A percentile compares a stretch with the other conserved stretches of the same genome.
Evolutionary conservation across 768 basidiomycete species (phyloP).

Genomic region (Naganishia randhawae): DNA sequence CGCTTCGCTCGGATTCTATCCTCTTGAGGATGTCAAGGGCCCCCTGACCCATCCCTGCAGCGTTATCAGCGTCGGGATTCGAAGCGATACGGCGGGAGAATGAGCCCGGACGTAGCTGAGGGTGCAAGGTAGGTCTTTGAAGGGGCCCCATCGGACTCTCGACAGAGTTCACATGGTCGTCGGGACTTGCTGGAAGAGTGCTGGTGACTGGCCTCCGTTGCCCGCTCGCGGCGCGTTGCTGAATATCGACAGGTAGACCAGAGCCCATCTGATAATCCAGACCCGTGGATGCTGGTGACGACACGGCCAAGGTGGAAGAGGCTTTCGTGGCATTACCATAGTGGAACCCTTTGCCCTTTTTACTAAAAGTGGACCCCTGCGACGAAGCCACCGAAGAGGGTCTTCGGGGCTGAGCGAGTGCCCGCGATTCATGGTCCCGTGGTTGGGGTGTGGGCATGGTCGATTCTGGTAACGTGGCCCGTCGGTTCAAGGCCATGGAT

Average conservation of each 20-base stretch:
- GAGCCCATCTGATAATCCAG: neutral
- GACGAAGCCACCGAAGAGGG: constrained; percentile 23
- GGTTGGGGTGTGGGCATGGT: neutral
- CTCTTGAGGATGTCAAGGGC: constrained; percentile 28
- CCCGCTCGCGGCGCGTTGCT: neutral
- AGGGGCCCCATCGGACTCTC: neutral
- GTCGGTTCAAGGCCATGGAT: neutral
- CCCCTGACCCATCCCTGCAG: constrained; percentile 18
- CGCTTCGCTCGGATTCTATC: constrained; percentile 1
- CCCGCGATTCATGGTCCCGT: neutral
- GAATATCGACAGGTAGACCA: neutral
- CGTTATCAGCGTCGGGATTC: neutral
- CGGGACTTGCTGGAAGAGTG: neutral
- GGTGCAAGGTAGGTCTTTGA: neutral
- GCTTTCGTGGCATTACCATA: constrained; percentile 20
- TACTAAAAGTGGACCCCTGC: constrained; percentile 20
- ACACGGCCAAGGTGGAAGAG: constrained; percentile 17
- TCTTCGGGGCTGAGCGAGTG: neutral
- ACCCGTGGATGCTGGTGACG: neutral
- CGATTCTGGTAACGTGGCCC: neutral
- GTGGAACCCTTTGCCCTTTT: constrained; percentile 21
- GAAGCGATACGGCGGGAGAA: neutral
- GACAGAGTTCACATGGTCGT: neutral
- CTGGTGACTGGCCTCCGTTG: neutral
- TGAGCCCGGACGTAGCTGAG: neutral